Conservation (phyloP, 441 rosid species). For the Daphne laureola region DNA sequence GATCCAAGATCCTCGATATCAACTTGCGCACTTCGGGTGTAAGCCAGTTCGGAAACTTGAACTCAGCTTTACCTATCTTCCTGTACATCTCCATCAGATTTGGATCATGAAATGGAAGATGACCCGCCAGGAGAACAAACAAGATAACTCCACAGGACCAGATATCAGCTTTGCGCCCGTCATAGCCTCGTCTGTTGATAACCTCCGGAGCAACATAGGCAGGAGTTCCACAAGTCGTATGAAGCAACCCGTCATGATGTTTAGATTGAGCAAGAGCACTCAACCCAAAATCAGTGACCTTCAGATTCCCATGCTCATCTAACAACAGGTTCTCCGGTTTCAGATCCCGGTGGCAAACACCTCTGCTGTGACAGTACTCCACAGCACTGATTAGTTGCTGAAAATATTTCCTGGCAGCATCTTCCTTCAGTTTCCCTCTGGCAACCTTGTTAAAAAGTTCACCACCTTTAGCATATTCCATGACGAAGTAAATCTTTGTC, state of each 20-base stretch:
- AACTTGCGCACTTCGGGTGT: conserved; percentile 48
- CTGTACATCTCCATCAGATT: conserved; percentile 72
- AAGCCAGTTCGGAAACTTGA: conserved; percentile 63
- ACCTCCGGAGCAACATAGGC: conserved; percentile 84
- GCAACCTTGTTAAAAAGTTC: conserved; percentile 74
- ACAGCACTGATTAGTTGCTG: conserved; percentile 71
- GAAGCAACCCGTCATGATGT: conserved; percentile 68
- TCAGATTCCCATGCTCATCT: conserved; percentile 63
- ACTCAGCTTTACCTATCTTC: conserved; percentile 65
- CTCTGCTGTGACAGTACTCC: conserved; percentile 76
- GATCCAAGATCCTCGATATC: conserved; percentile 65
- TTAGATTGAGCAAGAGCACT: conserved; percentile 63
- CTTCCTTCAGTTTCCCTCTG: conserved; percentile 57
- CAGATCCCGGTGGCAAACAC: conserved; percentile 70
- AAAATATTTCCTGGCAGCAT: conserved; percentile 52
- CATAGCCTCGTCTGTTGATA: conserved; percentile 63
- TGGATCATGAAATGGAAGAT: conserved; percentile 67
- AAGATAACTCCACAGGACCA: conserved; percentile 78
- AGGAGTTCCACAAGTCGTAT: conserved; percentile 80
- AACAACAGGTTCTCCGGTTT: conserved; percentile 73
- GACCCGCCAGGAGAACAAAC: conserved; percentile 64
- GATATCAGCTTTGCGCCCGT: conserved; percentile 68
- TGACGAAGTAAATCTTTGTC: conserved; percentile 74
- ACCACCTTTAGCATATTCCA: conserved; percentile 71
- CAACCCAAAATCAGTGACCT: conserved; percentile 76